A percentile compares a stretch with the other conserved stretches of the same genome.
These are phyloP conservation scores for Leishmania guyanensis DNA, from an alignment of 208 protist genomes.

Conservation along the genomic window DNA sequence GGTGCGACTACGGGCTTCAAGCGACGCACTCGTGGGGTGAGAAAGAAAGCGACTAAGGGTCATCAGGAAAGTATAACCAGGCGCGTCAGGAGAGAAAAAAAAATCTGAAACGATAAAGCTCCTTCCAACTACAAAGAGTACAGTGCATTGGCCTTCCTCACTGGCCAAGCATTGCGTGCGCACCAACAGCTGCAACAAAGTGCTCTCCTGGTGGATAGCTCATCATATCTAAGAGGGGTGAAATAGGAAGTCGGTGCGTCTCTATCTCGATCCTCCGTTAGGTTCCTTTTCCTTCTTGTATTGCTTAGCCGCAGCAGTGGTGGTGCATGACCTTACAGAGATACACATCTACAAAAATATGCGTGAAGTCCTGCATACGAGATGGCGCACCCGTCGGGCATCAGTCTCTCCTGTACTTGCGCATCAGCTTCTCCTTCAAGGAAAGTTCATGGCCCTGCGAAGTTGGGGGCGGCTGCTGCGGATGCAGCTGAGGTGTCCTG, in stretches of 20 bases:
- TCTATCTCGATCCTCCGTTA: not conserved
- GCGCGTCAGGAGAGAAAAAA: not conserved
- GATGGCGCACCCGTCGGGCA: not conserved
- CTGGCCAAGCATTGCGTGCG: not conserved
- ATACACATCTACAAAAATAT: not conserved
- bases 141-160: not conserved
- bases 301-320: not conserved
- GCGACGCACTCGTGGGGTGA: no score
- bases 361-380: not conserved
- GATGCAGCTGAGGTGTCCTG: not conserved
- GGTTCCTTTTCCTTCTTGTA: not conserved
- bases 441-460: conserved; percentile 23
- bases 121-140: not conserved
- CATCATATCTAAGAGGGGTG: not conserved
- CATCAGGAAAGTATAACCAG: not conserved
- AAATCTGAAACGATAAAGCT: not conserved
- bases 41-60: no score
- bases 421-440: conserved; percentile 62
- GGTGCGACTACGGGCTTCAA: not conserved
- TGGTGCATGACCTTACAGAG: not conserved
- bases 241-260: not conserved
- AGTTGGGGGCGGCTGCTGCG: not conserved
- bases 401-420: conserved; percentile 44
- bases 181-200: not conserved
- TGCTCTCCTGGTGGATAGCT: not conserved